Evolutionary conservation across 2,329 filamentous ascomycete genomes (phyloP).

Genomic region (Malbranchea cinnamomea): DNA sequence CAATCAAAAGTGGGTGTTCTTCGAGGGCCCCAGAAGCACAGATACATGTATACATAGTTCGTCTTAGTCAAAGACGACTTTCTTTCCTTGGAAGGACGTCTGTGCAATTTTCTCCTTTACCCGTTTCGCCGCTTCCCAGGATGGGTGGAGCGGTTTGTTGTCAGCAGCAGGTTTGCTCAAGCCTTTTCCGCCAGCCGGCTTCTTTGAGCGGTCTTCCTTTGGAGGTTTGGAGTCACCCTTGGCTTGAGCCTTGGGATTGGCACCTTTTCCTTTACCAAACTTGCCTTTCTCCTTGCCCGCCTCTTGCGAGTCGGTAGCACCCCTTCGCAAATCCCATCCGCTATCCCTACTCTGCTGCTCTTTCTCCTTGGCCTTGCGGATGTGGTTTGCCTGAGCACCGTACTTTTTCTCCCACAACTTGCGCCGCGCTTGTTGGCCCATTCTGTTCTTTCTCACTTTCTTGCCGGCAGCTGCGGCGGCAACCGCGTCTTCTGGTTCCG

Average conservation of each 20-base stretch:
- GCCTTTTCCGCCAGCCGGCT: not conserved
- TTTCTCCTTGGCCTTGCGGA: constrained; percentile 29
- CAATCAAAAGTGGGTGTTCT: no score
- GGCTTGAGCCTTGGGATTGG: no score
- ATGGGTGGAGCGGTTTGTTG: constrained; percentile 44
- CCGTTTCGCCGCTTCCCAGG: constrained; percentile 48
- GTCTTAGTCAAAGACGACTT: constrained; percentile 45
- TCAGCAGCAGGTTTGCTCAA: constrained; percentile 17
- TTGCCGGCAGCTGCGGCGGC: constrained; percentile 18
- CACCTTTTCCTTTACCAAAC: constrained; percentile 13
- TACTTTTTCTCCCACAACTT: constrained; percentile 49
- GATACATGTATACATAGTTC: not conserved
- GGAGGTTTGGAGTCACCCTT: not conserved
- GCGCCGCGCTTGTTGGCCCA: constrained; percentile 47
- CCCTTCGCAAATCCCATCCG: constrained; percentile 45
- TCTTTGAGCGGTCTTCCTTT: no score
- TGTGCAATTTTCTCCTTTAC: constrained; percentile 37
- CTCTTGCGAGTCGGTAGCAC: constrained; percentile 32
- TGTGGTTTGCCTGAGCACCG: constrained; percentile 42
- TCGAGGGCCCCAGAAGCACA: no score
- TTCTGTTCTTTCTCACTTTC: constrained; percentile 41
- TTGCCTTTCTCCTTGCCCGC: constrained; percentile 13
- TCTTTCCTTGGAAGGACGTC: constrained; percentile 43
- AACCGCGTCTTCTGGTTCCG: constrained; percentile 36
- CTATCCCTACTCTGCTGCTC: constrained; percentile 27